Evolutionary conservation across 352 stramenopile species (phyloP).

Genomic region (Paralagenidium karlingii): DNA sequence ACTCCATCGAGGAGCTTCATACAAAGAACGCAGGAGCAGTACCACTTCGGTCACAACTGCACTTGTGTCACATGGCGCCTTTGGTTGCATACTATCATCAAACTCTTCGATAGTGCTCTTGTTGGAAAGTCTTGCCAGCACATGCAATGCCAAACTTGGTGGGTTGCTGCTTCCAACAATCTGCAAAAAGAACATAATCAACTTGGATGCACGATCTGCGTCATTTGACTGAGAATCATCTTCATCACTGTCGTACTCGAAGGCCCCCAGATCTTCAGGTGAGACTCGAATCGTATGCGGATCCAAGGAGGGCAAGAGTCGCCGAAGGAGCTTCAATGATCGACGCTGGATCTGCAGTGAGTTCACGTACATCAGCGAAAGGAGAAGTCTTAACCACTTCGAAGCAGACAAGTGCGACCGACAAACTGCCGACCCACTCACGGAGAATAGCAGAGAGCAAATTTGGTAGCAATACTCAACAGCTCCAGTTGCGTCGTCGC

Average conservation of each 20-base stretch:
- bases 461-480: constrained; percentile 87
- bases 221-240: constrained; percentile 41
- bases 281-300: constrained; percentile 41
- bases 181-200: constrained; percentile 70
- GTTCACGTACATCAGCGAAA: constrained; percentile 64
- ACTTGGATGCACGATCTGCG: constrained; percentile 34
- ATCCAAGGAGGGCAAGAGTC: constrained; percentile 63
- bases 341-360: constrained; percentile 64
- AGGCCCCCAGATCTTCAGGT: constrained; percentile 52
- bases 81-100: constrained; percentile 1
- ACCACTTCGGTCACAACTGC: constrained; percentile 60
- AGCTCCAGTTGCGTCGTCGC: no score
- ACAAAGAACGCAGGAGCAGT: constrained; percentile 68
- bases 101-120: not conserved
- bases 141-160: constrained; percentile 45
- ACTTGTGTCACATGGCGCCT: constrained; percentile 12
- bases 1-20: constrained; percentile 63
- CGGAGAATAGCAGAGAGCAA: constrained; percentile 75
- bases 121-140: constrained; percentile 20
- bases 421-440: constrained; percentile 73
- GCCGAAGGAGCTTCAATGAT: constrained; percentile 70
- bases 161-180: constrained; percentile 59
- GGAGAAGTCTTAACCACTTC: constrained; percentile 66
- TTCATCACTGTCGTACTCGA: constrained; percentile 79
- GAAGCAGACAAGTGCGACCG: constrained; percentile 74